These are phyloP conservation scores for Sarcocystis neurona DNA, from an alignment of 169 alveolate species.

Conservation along the genomic window DNA sequence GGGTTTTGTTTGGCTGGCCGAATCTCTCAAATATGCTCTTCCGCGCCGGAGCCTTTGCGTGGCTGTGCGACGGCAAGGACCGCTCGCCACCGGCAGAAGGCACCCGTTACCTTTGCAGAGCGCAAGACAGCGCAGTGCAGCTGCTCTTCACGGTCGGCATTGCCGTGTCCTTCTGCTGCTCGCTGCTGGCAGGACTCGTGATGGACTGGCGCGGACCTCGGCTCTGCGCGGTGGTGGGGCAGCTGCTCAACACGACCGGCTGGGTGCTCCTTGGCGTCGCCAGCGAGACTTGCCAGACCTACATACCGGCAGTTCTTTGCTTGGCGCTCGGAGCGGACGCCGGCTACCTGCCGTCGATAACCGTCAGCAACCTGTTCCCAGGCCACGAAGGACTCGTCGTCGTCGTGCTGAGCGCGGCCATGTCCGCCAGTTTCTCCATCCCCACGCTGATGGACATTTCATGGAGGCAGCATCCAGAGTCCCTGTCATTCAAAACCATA, in stretches of 20 bases:
- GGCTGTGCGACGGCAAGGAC: slow-evolving; percentile 45
- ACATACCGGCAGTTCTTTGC: slow-evolving; percentile 36
- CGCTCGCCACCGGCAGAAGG: background rate
- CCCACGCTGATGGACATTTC: slow-evolving; percentile 38
- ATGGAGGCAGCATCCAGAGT: background rate
- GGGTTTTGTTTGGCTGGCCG: slow-evolving; percentile 65
- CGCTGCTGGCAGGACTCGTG: slow-evolving; percentile 44
- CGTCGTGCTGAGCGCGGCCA: slow-evolving; percentile 51
- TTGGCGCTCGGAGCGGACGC: slow-evolving; percentile 58
- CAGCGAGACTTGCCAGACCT: background rate
- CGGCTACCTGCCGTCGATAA: slow-evolving; percentile 55
- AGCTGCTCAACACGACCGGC: slow-evolving; percentile 8
- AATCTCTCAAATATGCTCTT: slow-evolving; percentile 50
- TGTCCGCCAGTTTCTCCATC: slow-evolving; percentile 49
- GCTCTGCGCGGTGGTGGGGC: slow-evolving; percentile 45
- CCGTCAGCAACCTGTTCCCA: slow-evolving; percentile 35
- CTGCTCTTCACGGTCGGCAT: slow-evolving; percentile 38
- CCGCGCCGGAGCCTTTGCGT: background rate
- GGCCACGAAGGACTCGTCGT: slow-evolving; percentile 47
- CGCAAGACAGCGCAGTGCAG: slow-evolving; percentile 55
- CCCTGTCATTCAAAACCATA: background rate
- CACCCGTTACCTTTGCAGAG: slow-evolving; percentile 36
- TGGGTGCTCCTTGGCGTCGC: slow-evolving; percentile 61
- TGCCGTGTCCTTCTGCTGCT: slow-evolving; percentile 30
- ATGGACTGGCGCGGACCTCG: slow-evolving; percentile 55